A percentile compares a stretch with the other conserved stretches of the same genome.
Conservation (phyloP, 2,329 filamentous ascomycete genomes). For the Cryphonectria naterciae region DNA sequence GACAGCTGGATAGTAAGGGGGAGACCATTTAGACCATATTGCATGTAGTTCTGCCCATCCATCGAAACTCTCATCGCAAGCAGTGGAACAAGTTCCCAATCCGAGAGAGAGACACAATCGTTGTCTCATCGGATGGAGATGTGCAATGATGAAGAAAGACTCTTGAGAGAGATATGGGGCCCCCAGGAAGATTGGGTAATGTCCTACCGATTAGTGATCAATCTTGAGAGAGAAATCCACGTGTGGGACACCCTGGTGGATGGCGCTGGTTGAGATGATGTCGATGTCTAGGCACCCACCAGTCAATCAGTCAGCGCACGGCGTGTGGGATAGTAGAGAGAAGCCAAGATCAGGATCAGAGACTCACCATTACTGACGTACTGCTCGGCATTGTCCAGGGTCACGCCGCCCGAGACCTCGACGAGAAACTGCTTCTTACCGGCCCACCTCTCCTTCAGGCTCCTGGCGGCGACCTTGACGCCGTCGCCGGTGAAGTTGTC, state of each 20-base stretch:
- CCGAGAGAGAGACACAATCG: background rate
- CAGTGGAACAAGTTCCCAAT: background rate
- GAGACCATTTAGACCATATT: background rate
- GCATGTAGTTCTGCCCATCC: background rate
- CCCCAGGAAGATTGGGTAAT: background rate
- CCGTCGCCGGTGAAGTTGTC: constrained; percentile 90
- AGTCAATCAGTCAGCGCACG: constrained; percentile 30
- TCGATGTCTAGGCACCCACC: constrained; percentile 70
- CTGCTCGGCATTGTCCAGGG: constrained; percentile 76
- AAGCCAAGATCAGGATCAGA: constrained; percentile 26
- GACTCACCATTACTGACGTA: constrained; percentile 76
- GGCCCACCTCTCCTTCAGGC: constrained; percentile 79
- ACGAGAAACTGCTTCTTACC: constrained; percentile 76
- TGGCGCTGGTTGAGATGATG: constrained; percentile 93
- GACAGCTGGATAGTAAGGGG: background rate
- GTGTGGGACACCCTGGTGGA: constrained; percentile 92
- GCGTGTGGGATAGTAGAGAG: background rate
- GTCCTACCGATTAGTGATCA: constrained; percentile 41
- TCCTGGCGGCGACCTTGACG: constrained; percentile 73
- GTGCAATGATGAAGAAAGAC: background rate
- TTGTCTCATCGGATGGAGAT: background rate
- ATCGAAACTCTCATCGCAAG: background rate
- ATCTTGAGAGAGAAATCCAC: constrained; percentile 98
- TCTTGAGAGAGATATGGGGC: too few relatives aligned
- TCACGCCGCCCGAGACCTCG: constrained; percentile 91